Base-by-base conservation (phyloP, 2,329 filamentous ascomycete species). In the Aspergillus pseudonomiae region DNA sequence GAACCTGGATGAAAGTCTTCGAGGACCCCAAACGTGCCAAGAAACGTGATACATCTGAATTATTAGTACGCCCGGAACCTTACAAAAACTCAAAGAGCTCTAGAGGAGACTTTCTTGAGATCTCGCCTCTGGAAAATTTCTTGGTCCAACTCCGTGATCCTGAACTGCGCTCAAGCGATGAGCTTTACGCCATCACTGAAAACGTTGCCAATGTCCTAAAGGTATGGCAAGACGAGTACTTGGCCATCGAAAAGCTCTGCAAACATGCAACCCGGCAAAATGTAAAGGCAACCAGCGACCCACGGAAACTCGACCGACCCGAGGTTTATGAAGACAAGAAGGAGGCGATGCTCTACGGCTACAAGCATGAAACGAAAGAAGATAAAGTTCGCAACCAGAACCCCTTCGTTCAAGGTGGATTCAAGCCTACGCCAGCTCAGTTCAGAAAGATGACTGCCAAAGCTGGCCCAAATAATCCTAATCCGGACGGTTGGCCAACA, bases 321-420 rank as follows among this genome's bases (percentile, higher is more conserved):
- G 74, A 78, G n/a, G 72, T 85, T 3, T 88, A 81, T 64, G 86
- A 88, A 69, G 86, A 87, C 67, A 83, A 83, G 74, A 88, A 88
- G 67, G 86, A 89, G 75, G 82, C 86, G 1, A 82, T 83, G 62
- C 75, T 89, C 0, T 89, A 89, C 70, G 84, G 85, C 61, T 89
- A 88, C 72, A 81, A 80, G 39, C 85, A 85, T 71, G 85, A 86
- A 65, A 74, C 83, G 0, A 84, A 84, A 68, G 74, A 76, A 41
- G 67, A 71, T 41, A 78, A 79, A 59, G 73, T 77, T 43, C 82
- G 82, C n/a, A 78, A 76, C 59, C 86, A 88, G 67, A 83, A 88
- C 69, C 85, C 87, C 0, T 86, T 86, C 63, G 73, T 79, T 1
- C 86, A 89, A 67, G 80, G 79, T 53, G 79, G 80, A 11, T 82